Base-by-base conservation (phyloP, 2,329 filamentous ascomycete species). In the Epichloe sibirici region DNA sequence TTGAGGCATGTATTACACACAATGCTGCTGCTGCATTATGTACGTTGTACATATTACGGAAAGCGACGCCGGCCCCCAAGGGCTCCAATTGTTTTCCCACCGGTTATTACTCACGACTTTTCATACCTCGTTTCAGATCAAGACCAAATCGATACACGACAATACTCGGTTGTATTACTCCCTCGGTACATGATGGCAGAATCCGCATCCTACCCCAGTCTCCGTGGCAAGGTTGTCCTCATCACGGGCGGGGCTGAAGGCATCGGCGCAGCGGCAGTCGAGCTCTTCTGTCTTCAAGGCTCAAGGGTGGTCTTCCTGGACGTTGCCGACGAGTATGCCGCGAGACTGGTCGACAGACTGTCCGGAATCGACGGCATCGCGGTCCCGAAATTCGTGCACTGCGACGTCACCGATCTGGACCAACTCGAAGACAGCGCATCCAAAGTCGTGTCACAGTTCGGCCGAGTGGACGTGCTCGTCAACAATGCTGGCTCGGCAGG, bases 391-490 rank as follows among this genome's bases (percentile, higher is more conserved):
- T 74, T 73, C 56, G 57, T 69, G 55, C 60, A 63, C 48, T 76
- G 74, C 65, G 69, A 74, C 57, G 62, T 74, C 3, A 67, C 67
- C 6, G 58, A 72, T 51, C 53, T 74, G 3, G 56, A 60, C 1
- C 51, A 58, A 39, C 58, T 73, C 5, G 59, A 65, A 40, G 54
- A 61, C 0, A 67, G 64, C 15, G 67, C 71, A 1, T 60, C 62
- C 13, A 57, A 60, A n/a, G 63, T 66, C 3, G 51, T 71, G 1
- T 55, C 58, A 2, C 52, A 61, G 3, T 57, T 64, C 37, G 57
- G 57, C 0, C 49, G 31, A 60, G 77, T 94, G 61, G 86, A 94
- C 67, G 85, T 93, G 57, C 71, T 94, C 49, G 72, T 95, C 71
- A 93, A 94, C 74, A 94, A 93, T 66, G 88, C 89, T 17, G 88